Percentiles rank a stretch among this genome's conserved stretches.
phyloP scores from a whole-genome alignment of 1,139 yeast genomes.

The Kodamaea plutei region DNA sequence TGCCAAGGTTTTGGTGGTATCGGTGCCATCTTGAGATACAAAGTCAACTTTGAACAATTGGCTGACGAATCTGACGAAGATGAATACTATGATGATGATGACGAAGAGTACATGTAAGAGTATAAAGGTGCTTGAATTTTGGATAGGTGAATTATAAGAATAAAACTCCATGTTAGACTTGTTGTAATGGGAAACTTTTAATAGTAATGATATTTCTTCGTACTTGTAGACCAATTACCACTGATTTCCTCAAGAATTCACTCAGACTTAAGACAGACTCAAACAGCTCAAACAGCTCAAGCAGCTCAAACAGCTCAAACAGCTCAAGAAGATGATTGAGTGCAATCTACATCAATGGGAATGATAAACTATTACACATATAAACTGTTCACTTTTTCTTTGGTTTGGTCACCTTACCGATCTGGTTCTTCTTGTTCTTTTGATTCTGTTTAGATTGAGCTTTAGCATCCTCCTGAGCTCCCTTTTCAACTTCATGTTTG shows the following conservation, averaged over 20 bases:
- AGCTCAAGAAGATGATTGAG: no score
- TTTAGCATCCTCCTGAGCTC: conserved; percentile 2
- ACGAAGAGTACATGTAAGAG: conserved; percentile 51
- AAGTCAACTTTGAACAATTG: conserved; percentile 93
- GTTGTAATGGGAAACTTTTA: not conserved
- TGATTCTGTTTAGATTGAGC: no score
- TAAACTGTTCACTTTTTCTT: not conserved
- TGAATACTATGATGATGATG: conserved; percentile 76
- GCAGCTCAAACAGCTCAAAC: no score
- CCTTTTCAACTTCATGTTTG: conserved; percentile 15
- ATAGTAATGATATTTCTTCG: not conserved
- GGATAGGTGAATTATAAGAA: not conserved
- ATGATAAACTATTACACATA: no score
- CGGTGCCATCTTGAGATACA: conserved; percentile 93
- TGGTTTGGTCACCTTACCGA: conserved; percentile 7
- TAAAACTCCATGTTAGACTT: not conserved
- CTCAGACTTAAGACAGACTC: no score
- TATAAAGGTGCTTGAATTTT: no score
- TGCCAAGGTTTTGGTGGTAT: conserved; percentile 98
- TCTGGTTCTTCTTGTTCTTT: no score
- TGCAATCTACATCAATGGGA: no score
- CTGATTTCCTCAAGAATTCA: no score
- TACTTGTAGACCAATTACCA: no score
- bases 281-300: no score
- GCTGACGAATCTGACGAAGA: conserved; percentile 82